These are phyloP conservation scores for Decorospora gaudefroyi DNA, from an alignment of 2,329 filamentous ascomycete species.

Conservation along the genomic window DNA sequence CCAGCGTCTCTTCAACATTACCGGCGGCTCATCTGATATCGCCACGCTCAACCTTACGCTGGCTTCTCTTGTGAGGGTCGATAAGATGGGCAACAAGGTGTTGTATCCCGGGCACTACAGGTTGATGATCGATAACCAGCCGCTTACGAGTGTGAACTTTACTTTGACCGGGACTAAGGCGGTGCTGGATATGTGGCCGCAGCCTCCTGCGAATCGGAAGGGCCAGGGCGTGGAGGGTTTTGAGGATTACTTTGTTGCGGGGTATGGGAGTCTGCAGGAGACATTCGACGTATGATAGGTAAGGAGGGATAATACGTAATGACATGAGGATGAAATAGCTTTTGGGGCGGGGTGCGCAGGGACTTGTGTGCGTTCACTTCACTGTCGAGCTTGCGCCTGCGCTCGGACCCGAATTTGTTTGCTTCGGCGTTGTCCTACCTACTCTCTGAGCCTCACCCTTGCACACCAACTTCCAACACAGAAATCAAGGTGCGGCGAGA, in stretches of 20 bases:
- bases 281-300: not conserved
- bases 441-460: too few species aligned
- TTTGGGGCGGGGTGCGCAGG: not conserved
- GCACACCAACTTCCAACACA: not conserved
- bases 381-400: not conserved
- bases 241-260: slow-evolving; percentile 29
- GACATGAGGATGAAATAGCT: not conserved
- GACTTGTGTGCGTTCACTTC: not conserved
- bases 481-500: not conserved
- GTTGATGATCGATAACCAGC: slow-evolving; percentile 29
- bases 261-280: slow-evolving; percentile 17
- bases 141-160: slow-evolving; percentile 25
- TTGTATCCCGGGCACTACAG: slow-evolving; percentile 60
- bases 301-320: not conserved
- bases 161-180: slow-evolving; percentile 29
- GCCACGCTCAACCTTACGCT: slow-evolving; percentile 54
- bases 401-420: not conserved
- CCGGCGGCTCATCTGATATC: slow-evolving; percentile 40
- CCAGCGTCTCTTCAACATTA: slow-evolving; percentile 51
- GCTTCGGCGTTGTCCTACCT: not conserved
- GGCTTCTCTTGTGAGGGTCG: slow-evolving; percentile 56
- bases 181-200: slow-evolving; percentile 38
- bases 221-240: slow-evolving; percentile 23
- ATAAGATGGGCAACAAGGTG: slow-evolving; percentile 57
- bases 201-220: slow-evolving; percentile 30